A percentile compares a stretch with the other conserved stretches of the same genome.
These are phyloP conservation scores for Xylaria sp. DNA, from an alignment of 495 filamentous ascomycete species.

Conservation along the genomic window DNA sequence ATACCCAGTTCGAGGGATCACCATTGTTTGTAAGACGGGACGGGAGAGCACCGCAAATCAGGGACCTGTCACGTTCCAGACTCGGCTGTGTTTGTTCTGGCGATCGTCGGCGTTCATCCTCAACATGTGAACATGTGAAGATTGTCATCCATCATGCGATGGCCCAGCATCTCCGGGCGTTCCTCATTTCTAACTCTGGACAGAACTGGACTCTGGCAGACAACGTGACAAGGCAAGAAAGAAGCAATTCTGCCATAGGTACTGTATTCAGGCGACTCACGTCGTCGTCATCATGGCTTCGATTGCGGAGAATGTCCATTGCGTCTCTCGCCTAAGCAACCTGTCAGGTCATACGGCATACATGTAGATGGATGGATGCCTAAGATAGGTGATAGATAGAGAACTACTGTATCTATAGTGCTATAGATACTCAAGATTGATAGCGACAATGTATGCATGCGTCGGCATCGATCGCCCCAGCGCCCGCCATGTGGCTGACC, in stretches of 20 bases:
- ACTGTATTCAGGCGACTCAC: not conserved
- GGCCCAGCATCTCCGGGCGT: not conserved
- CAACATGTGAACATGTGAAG: conserved; percentile 2
- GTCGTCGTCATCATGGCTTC: not conserved
- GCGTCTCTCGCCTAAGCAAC: not conserved
- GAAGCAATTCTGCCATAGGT: not conserved
- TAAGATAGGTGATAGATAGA: not conserved
- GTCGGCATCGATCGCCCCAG: conserved; percentile 14
- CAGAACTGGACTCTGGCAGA: not conserved
- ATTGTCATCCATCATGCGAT: not conserved
- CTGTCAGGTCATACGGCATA: not conserved
- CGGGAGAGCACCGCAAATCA: conserved; percentile 15
- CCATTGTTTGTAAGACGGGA: not conserved
- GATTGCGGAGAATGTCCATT: not conserved
- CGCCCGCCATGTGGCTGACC: conserved; percentile 8
- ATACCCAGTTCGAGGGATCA: not conserved
- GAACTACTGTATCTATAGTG: too few species aligned
- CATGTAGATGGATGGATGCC: not conserved
- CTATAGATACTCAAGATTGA: not conserved
- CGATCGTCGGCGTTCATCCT: conserved; percentile 2
- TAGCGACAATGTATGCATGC: conserved; percentile 14
- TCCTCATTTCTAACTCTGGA: not conserved
- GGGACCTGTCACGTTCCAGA: conserved; percentile 6
- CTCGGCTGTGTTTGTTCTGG: not conserved
- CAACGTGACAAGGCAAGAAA: not conserved